These are phyloP conservation scores for Suillus subaureus DNA, from an alignment of 768 basidiomycete genomes.

Conservation along the genomic window DNA sequence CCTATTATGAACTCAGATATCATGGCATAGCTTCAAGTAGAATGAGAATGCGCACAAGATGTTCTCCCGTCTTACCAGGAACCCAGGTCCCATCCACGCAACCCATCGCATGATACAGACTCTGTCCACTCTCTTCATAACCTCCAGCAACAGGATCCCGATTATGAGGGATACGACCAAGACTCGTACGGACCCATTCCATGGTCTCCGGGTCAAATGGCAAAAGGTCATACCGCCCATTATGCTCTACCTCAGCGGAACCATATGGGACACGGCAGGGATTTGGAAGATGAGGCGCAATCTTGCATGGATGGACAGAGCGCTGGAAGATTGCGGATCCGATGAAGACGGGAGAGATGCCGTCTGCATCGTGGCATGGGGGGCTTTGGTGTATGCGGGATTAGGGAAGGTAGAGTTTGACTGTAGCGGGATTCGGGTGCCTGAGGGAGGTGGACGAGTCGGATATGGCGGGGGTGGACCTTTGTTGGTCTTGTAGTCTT, in stretches of 20 bases:
- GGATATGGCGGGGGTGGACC: not conserved
- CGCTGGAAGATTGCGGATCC: slow-evolving; percentile 69
- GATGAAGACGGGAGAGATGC: slow-evolving; percentile 61
- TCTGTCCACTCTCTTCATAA: slow-evolving; percentile 67
- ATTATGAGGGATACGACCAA: slow-evolving; percentile 61
- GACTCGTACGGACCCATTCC: slow-evolving; percentile 70
- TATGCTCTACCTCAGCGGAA: slow-evolving; percentile 59
- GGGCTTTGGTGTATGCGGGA: slow-evolving; percentile 47
- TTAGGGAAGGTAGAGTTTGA: slow-evolving; percentile 44
- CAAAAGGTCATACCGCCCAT: slow-evolving; percentile 73
- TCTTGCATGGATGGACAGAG: slow-evolving; percentile 85
- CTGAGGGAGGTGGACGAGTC: slow-evolving; percentile 54
- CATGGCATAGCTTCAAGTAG: not conserved
- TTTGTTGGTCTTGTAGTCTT: not conserved
- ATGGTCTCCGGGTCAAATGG: slow-evolving; percentile 68
- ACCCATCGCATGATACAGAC: slow-evolving; percentile 70
- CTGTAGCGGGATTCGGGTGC: slow-evolving; percentile 62
- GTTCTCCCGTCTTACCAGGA: slow-evolving; percentile 75
- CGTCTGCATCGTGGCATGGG: slow-evolving; percentile 58
- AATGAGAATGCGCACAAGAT: slow-evolving; percentile 51
- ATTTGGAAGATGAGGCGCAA: slow-evolving; percentile 58
- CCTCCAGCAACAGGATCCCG: slow-evolving; percentile 70
- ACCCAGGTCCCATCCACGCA: slow-evolving; percentile 52
- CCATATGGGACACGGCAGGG: slow-evolving; percentile 63
- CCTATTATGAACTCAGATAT: slow-evolving; percentile 26